Evolutionary conservation across 192 early-diverging fungal species (phyloP).

Genomic region (Mycoemilia scoparia): DNA sequence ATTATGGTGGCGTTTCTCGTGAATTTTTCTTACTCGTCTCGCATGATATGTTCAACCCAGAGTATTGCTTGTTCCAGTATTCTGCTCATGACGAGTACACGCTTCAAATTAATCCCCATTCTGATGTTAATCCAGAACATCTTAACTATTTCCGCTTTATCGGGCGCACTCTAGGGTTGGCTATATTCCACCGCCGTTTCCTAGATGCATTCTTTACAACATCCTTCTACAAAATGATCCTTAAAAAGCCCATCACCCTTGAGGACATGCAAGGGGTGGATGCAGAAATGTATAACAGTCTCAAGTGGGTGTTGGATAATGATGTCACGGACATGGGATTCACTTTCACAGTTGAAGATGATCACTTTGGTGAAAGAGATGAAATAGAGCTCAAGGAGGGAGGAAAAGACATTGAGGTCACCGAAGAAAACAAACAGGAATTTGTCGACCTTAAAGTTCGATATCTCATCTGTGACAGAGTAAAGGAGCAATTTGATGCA

Average conservation of each 20-base stretch:
- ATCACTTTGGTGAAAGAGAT: slow-evolving; percentile 76
- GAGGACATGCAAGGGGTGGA: slow-evolving; percentile 92
- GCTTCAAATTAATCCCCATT: slow-evolving; percentile 92
- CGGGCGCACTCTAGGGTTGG: slow-evolving; percentile 85
- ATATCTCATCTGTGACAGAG: slow-evolving; percentile 73
- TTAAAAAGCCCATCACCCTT: slow-evolving; percentile 72
- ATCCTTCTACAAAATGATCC: slow-evolving; percentile 91
- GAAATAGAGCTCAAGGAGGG: slow-evolving; percentile 76
- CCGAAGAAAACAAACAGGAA: slow-evolving; percentile 91
- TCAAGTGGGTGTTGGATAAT: slow-evolving; percentile 93
- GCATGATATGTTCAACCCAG: slow-evolving; percentile 99
- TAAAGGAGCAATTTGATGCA: slow-evolving; percentile 93
- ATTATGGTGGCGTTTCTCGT: slow-evolving; percentile 93
- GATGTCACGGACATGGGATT: slow-evolving; percentile 65
- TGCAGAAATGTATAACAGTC: slow-evolving; percentile 72
- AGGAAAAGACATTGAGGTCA: slow-evolving; percentile 83
- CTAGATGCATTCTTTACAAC: slow-evolving; percentile 92
- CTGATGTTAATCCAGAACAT: slow-evolving; percentile 89
- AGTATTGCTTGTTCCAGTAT: slow-evolving; percentile 91
- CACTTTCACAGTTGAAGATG: slow-evolving; percentile 90
- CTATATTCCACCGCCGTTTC: slow-evolving; percentile 94
- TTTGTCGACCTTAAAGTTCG: slow-evolving; percentile 81
- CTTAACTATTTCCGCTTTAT: slow-evolving; percentile 98
- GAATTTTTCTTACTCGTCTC: slow-evolving; percentile 97
- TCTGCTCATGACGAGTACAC: slow-evolving; percentile 97